phyloP scores from a whole-genome alignment of 2,329 filamentous ascomycete species.

The Paracoccidioides brasiliensis region DNA sequence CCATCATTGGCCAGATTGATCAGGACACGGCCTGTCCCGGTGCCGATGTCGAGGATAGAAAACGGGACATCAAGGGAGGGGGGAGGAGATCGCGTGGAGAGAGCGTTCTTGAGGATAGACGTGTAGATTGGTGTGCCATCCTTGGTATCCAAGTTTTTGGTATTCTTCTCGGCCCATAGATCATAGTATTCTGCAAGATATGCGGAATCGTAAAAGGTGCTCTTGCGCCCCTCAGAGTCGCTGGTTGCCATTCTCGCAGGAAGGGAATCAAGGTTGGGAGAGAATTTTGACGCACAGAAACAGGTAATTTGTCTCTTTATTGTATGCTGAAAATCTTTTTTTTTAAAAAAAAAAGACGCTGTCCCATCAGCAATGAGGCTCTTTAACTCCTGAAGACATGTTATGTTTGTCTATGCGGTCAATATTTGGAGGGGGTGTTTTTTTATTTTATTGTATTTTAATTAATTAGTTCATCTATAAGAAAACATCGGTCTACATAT shows the following conservation, averaged over 20 bases:
- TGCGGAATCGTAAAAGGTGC: not conserved
- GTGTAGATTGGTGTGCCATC: not conserved
- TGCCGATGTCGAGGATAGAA: not conserved
- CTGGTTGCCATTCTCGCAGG: not conserved
- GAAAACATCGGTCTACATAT: no score
- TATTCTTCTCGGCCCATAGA: not conserved
- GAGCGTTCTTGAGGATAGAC: not conserved
- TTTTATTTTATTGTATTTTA: no score
- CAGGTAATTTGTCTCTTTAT: no score
- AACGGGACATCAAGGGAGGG: not conserved
- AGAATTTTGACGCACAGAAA: not conserved
- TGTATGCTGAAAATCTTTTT: no score
- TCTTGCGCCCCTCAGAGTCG: not conserved
- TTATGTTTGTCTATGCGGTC: no score
- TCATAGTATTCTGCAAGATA: constrained; percentile 1
- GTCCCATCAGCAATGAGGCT: no score
- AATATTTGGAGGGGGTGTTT: no score
- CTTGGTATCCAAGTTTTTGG: not conserved
- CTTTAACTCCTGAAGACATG: no score
- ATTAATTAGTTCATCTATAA: no score
- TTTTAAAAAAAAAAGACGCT: no score
- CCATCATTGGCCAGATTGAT: not conserved
- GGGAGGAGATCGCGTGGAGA: not conserved
- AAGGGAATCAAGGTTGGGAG: no score
- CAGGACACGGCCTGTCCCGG: not conserved